Percentiles rank a stretch among this genome's conserved stretches.
phyloP scores from a whole-genome alignment of 208 protist species.

The Phytomonas sp. region DNA sequence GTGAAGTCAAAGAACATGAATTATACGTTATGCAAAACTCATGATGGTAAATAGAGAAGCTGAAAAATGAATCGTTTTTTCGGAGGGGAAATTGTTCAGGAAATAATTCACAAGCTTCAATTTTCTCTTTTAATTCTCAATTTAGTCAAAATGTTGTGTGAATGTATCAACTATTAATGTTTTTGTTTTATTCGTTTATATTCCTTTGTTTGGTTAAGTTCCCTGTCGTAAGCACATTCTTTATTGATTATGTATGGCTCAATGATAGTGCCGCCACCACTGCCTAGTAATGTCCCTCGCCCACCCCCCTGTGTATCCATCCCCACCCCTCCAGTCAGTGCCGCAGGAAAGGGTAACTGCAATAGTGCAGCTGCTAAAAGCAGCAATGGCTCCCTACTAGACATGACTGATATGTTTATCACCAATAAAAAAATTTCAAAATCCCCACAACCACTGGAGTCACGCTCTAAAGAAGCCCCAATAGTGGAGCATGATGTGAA shows the following conservation, averaged over 20 bases:
- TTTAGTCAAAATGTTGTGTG: background rate
- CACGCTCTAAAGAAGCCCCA: background rate
- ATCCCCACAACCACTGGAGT: background rate
- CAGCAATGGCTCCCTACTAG: background rate
- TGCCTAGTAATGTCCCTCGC: slow-evolving; percentile 16
- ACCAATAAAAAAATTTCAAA: background rate
- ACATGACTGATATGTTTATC: slow-evolving; percentile 5
- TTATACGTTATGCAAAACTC: background rate
- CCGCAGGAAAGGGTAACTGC: background rate
- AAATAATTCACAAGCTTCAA: background rate
- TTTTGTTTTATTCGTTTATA: slow-evolving; percentile 1
- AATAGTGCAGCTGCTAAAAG: background rate
- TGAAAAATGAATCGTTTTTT: background rate
- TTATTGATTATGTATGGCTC: background rate
- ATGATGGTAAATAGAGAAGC: background rate
- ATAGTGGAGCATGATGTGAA: background rate
- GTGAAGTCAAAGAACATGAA: background rate
- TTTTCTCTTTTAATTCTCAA: background rate
- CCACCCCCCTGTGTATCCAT: slow-evolving; percentile 6
- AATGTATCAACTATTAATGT: background rate
- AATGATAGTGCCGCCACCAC: slow-evolving; percentile 21
- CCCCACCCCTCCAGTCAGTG: background rate
- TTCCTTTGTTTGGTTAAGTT: slow-evolving; percentile 9
- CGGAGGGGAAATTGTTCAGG: background rate
- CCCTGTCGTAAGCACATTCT: background rate